Base-by-base conservation (phyloP, 164 flowering plant species). In the Magnolia sinica region DNA sequence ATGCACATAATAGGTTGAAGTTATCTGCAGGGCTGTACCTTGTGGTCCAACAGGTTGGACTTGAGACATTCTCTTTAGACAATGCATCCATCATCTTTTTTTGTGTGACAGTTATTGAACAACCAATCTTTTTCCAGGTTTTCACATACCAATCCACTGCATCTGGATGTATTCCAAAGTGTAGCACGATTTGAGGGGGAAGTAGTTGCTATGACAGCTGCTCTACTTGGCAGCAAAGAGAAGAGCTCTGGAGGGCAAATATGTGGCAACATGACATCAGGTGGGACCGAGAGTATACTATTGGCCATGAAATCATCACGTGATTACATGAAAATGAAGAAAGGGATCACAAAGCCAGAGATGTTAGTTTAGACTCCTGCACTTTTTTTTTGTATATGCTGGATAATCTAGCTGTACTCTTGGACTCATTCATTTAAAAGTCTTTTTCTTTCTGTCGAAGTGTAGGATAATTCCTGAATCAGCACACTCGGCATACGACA, bases 241-340 rank as follows among this genome's bases (percentile, higher is more conserved):
- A 91, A 87, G 82, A 79, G 84, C 75, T 91, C 97, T 74, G 99
- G 96, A 72, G 95, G 96, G 80, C 87, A 94, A 84, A 83, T 96
- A 2, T 96, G 99, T 88, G 99, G 98, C 77, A 96, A 96, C 85
- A 96, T 96, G 99, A 96, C 99, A 63, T 96, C 99, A 63, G 98
- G 99, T 71, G 99, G 99, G 71, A 93, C 98, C 73, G 99, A 96
- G 81, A 96, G 99, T 80, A 96, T 96, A 87, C 74, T 96, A 65
- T 78, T 96, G 73, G 99, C 98, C 55, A 85, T 96, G 78, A 96
- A 96, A 83, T 80, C 98, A 68, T 89, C 98, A 63, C 98, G 99
- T 45, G 99, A 96, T 76, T 94, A 91, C 81, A 96, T 96, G 99
- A 94, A 81, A 84, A 72, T 87, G 73, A 89, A 83, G 83, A 92